Evolutionary conservation across 345 rosid genomes (phyloP).

Genomic region (Zanthoxylum bungeanum): DNA sequence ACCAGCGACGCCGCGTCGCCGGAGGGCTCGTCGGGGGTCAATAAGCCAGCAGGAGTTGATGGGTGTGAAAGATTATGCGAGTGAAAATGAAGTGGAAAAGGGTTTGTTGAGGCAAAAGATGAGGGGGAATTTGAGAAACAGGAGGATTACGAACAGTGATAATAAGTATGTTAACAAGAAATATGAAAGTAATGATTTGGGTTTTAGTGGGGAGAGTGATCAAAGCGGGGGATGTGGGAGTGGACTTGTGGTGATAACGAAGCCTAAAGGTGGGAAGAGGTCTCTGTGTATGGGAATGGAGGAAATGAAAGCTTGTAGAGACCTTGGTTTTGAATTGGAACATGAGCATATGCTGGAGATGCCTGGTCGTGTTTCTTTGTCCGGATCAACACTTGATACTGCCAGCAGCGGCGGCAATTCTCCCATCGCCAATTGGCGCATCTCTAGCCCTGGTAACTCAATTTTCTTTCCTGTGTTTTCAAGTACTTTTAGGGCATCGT

Average conservation of each 20-base stretch:
- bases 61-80: slow-evolving; percentile 56
- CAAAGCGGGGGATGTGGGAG: slow-evolving; percentile 31
- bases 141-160: slow-evolving; percentile 26
- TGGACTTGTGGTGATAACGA: slow-evolving; percentile 72
- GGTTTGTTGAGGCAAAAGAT: slow-evolving; percentile 12
- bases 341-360: slow-evolving; percentile 61
- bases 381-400: slow-evolving; percentile 56
- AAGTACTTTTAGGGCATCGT: too few relatives aligned
- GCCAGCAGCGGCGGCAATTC: slow-evolving; percentile 89
- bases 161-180: slow-evolving; percentile 13
- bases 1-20: slow-evolving; percentile 47
- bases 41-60: not conserved
- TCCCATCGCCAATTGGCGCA: slow-evolving; percentile 85
- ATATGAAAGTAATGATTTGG: slow-evolving; percentile 20
- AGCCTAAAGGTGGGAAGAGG: slow-evolving; percentile 75
- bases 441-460: slow-evolving; percentile 94
- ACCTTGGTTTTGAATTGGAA: slow-evolving; percentile 87
- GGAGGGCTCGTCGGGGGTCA: slow-evolving; percentile 26
- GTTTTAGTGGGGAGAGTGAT: slow-evolving; percentile 62
- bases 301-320: slow-evolving; percentile 88
- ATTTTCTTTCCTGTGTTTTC: too few relatives aligned
- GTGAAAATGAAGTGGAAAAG: slow-evolving; percentile 66
- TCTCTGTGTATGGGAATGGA: slow-evolving; percentile 87
- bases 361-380: slow-evolving; percentile 52
- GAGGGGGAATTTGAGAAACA: slow-evolving; percentile 36